A percentile compares a stretch with the other conserved stretches of the same genome.
phyloP scores from a whole-genome alignment of 768 basidiomycete species.

The Lactarius sp. region DNA sequence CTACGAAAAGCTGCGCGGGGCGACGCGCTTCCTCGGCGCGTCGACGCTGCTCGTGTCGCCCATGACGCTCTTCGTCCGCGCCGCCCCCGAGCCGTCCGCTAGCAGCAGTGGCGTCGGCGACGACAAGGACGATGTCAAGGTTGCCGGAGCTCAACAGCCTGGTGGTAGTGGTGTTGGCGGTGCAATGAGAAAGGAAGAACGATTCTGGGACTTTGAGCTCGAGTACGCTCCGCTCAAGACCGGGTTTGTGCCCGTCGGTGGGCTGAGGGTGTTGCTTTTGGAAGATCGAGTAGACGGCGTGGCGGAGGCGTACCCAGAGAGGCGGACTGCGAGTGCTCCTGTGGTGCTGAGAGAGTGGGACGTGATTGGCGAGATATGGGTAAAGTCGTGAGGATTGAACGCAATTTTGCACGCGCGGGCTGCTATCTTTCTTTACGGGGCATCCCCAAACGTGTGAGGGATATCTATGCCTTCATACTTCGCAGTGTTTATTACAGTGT shows the following conservation, averaged over 20 bases:
- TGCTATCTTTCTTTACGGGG: not conserved
- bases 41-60: slow-evolving; percentile 46
- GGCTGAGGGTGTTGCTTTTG: slow-evolving; percentile 62
- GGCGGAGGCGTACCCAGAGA: slow-evolving; percentile 26
- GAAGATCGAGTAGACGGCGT: slow-evolving; percentile 47
- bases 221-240: slow-evolving; percentile 52
- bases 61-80: slow-evolving; percentile 29
- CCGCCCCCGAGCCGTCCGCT: slow-evolving; percentile 27
- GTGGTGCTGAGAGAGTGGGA: slow-evolving; percentile 65
- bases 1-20: slow-evolving; percentile 15
- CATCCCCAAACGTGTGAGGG: not conserved
- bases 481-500: slow-evolving; percentile 11
- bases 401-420: not conserved
- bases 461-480: slow-evolving; percentile 17
- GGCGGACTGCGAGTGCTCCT: slow-evolving; percentile 22
- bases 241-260: slow-evolving; percentile 64
- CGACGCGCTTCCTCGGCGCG: slow-evolving; percentile 39
- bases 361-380: slow-evolving; percentile 67
- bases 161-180: not conserved
- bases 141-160: not conserved
- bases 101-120: slow-evolving; percentile 26
- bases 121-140: slow-evolving; percentile 24
- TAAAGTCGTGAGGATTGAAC: slow-evolving; percentile 29
- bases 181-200: slow-evolving; percentile 1
- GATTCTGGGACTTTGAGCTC: slow-evolving; percentile 55